These are phyloP conservation scores for Cladobotryum mycophilum DNA, from an alignment of 2,329 filamentous ascomycete genomes.

Conservation along the genomic window DNA sequence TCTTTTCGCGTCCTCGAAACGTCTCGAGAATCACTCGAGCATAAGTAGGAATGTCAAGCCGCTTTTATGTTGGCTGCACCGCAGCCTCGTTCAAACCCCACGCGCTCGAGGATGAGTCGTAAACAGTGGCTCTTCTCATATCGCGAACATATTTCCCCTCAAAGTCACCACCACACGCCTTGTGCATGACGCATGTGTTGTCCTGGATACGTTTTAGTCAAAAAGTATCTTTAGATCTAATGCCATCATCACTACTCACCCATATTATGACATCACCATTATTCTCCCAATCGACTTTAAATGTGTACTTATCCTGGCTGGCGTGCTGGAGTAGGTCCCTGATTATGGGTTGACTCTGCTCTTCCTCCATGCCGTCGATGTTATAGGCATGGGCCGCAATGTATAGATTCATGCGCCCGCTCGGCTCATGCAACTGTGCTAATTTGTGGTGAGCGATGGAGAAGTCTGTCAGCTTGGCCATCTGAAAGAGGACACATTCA, in stretches of 20 bases:
- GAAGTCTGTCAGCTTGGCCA: slow-evolving; percentile 34
- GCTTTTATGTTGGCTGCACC: no score
- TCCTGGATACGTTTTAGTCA: slow-evolving; percentile 49
- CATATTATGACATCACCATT: no score
- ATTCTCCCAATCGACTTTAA: no score
- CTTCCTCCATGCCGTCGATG: slow-evolving; percentile 36
- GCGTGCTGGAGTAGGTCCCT: slow-evolving; percentile 40
- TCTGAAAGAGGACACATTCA: slow-evolving; percentile 32
- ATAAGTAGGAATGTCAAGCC: no score
- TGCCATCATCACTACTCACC: no score
- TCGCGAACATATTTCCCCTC: slow-evolving; percentile 44
- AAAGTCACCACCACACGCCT: slow-evolving; percentile 42
- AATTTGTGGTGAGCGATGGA: slow-evolving; percentile 41
- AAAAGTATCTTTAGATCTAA: slow-evolving; percentile 30
- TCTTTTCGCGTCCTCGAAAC: background rate
- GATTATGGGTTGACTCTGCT: slow-evolving; percentile 29
- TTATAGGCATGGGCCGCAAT: slow-evolving; percentile 48
- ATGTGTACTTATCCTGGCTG: slow-evolving; percentile 25
- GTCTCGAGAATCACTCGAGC: no score
- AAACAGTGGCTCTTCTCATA: slow-evolving; percentile 50
- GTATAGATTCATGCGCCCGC: slow-evolving; percentile 47
- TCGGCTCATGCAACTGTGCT: slow-evolving; percentile 45
- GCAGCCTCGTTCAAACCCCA: slow-evolving; percentile 30
- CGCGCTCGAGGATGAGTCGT: slow-evolving; percentile 35
- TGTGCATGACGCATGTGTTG: slow-evolving; percentile 51